phyloP scores from a whole-genome alignment of 208 protist species.

The Trypanosoma melophagium region DNA sequence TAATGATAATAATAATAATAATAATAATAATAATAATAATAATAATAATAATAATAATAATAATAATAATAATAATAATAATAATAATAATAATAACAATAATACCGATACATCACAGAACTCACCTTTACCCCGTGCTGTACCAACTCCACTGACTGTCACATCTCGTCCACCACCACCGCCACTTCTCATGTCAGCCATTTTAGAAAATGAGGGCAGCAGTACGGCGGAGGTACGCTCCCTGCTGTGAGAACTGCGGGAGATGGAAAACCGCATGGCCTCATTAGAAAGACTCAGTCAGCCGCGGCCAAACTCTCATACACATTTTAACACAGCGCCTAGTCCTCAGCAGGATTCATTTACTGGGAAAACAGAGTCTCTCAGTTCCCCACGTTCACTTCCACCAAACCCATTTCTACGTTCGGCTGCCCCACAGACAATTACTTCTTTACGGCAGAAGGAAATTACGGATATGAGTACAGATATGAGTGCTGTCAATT shows the following conservation, averaged over 20 bases:
- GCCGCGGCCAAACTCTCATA: not conserved
- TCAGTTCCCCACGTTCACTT: not conserved
- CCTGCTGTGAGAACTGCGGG: not conserved
- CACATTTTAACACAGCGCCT: not conserved
- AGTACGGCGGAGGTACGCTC: not conserved
- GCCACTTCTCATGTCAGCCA: not conserved
- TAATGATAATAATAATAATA: not conserved
- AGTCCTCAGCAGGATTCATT: not conserved
- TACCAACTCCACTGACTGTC: no score
- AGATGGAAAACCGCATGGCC: conserved; percentile 5
- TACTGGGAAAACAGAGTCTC: not conserved
- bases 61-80: no score
- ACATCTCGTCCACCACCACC: not conserved
- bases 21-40: no score
- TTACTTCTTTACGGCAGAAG: not conserved
- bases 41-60: no score
- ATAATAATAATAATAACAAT: no score
- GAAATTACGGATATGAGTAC: not conserved
- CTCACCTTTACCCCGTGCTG: no score
- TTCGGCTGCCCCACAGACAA: not conserved
- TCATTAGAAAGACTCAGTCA: conserved; percentile 7
- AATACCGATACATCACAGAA: no score
- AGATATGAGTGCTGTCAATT: conserved; percentile 4
- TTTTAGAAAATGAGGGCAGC: not conserved
- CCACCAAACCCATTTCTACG: conserved; percentile 2